Base-by-base conservation (phyloP, 768 basidiomycete species). In the Candolleomyces efflorescens region DNA sequence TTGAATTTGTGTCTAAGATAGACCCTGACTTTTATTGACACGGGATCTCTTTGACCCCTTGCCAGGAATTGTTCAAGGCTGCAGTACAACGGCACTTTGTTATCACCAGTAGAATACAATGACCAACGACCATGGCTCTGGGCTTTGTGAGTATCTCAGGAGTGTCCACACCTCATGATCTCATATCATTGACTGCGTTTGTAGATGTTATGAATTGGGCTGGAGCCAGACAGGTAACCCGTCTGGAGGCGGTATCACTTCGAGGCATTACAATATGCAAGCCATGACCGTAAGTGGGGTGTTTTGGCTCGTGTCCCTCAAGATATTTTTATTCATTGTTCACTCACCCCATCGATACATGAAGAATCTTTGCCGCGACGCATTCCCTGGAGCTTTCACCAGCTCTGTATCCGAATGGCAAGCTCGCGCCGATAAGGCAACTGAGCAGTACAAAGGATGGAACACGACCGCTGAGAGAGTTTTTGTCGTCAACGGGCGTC, bases 401-500 rank as follows among this genome's bases (percentile, higher is more conserved):
- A 27, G 11, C 15, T 18, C 51, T 20, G 18, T 43, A 17, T 6
- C 41, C 18, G 41, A 17, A 9, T 26, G 13, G 15, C 15, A 37
- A 17, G 5, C 51, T 17, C 51, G 51, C n/a, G 32, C 73, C 0
- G 62, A 59, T 0, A 62, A 62, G 15, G 83, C 82, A 3, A 80
- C 88, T 62, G 37, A 18, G 0, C 70, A 68, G 22, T 88, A 86
- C 67, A 65, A 71, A 7, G 87, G 88, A 5, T 90, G 88, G 86
- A 70, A 82, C 61, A 80, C 86, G 20, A 68, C 73, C 26, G 71
- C 80, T 23, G 71, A 82, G 22, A 76, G 78, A n/a, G 71, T 89
- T 0, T 86, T 89, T 76, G 87, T 88, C 60, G 84, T 84, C 37
- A 89, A 85, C 49, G 87, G 86, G 45, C 72, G 75, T 53, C 82